Evolutionary conservation across 768 basidiomycete species (phyloP).

Genomic region (Leccinum fibrillosum): DNA sequence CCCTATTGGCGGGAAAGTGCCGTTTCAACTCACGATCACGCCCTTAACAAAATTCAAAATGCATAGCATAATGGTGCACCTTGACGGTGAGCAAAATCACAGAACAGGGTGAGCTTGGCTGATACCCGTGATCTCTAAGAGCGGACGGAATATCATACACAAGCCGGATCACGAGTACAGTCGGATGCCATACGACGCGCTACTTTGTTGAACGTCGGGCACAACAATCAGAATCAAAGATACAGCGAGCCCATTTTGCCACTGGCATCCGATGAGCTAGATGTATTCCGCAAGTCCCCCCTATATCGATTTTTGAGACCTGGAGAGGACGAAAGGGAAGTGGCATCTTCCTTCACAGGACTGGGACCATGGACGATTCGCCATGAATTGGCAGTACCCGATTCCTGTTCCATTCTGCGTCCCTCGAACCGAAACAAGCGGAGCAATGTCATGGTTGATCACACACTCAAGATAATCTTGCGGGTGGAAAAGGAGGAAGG

Average conservation of each 20-base stretch:
- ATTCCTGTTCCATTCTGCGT: conserved; percentile 55
- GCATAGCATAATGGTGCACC: conserved; percentile 61
- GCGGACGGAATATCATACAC: conserved; percentile 75
- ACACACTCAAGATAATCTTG: conserved; percentile 78
- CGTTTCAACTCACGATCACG: conserved; percentile 75
- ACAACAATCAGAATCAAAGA: conserved; percentile 39
- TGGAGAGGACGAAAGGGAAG: conserved; percentile 51
- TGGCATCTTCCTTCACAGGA: conserved; percentile 62
- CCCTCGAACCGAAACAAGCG: conserved; percentile 63
- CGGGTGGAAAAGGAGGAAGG: conserved; percentile 80
- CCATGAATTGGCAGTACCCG: conserved; percentile 65
- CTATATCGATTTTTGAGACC: conserved; percentile 48
- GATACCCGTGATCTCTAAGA: conserved; percentile 42
- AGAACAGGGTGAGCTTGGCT: not conserved
- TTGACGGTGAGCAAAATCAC: conserved; percentile 66
- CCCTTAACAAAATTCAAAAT: conserved; percentile 83
- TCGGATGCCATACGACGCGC: conserved; percentile 62
- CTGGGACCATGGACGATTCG: conserved; percentile 88
- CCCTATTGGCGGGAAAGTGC: conserved; percentile 78
- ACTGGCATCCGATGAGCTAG: conserved; percentile 63
- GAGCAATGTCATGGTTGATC: conserved; percentile 71
- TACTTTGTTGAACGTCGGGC: conserved; percentile 59
- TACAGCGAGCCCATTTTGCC: conserved; percentile 69
- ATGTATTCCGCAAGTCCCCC: conserved; percentile 66
- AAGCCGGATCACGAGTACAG: conserved; percentile 64